A percentile compares a stretch with the other conserved stretches of the same genome.
Evolutionary conservation across 345 rosid species (phyloP).

Genomic region (Aurinia saxatilis): DNA sequence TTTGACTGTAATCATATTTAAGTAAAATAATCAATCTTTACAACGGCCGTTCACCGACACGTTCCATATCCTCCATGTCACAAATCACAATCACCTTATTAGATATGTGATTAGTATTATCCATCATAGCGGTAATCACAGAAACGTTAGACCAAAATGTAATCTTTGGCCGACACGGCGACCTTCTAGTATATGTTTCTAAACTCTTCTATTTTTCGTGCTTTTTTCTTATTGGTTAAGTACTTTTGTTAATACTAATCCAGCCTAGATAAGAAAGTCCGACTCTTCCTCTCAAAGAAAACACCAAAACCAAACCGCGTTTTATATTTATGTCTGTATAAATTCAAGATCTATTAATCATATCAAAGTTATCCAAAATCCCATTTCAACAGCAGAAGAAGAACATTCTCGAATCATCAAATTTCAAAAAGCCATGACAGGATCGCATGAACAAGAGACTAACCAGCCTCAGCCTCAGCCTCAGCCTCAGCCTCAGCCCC

Average conservation of each 20-base stretch:
- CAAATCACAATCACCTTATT: background rate
- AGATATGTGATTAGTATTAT: too few species aligned
- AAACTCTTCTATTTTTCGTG: background rate
- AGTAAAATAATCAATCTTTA: too few species aligned
- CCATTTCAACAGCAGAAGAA: background rate
- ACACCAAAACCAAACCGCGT: constrained; percentile 7
- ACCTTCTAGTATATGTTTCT: background rate
- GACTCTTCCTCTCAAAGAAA: background rate
- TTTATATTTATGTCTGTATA: background rate
- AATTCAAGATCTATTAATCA: background rate
- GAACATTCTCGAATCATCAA: background rate
- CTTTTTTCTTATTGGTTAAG: constrained; percentile 16
- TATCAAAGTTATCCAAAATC: background rate
- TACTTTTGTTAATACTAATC: background rate
- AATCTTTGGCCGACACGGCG: background rate
- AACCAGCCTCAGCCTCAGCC: background rate
- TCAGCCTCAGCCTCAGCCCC: too few species aligned
- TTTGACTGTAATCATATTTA: too few species aligned
- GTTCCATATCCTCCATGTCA: too few species aligned
- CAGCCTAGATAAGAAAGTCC: background rate
- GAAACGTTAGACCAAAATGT: background rate
- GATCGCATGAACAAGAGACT: constrained; percentile 13
- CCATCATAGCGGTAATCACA: background rate
- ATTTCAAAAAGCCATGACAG: constrained; percentile 15
- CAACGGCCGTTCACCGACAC: too few species aligned